phyloP scores from a whole-genome alignment of 2,329 filamentous ascomycete species.

The Sclerotinia borealis region DNA sequence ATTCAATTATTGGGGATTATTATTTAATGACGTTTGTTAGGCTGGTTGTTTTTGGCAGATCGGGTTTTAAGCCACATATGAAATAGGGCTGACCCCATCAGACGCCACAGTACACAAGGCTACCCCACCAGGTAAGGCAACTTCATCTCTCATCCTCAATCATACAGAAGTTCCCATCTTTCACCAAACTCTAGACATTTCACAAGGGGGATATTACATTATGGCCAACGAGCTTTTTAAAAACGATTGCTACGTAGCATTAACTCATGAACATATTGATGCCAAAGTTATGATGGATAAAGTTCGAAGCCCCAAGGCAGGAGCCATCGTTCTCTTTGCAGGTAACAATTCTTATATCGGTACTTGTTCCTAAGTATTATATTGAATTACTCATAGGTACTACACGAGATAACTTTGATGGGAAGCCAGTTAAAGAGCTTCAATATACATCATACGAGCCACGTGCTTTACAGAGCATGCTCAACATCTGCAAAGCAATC shows the following conservation, averaged over 20 bases:
- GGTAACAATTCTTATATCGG: slow-evolving; percentile 40
- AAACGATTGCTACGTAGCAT: slow-evolving; percentile 56
- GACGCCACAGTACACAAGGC: neutral
- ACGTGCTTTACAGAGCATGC: slow-evolving; percentile 63
- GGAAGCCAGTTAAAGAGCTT: slow-evolving; percentile 66
- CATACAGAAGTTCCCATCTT: no score
- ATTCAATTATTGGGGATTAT: neutral
- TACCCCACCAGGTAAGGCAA: neutral
- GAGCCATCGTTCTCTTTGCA: slow-evolving; percentile 71
- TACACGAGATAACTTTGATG: slow-evolving; percentile 68
- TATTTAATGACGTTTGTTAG: neutral
- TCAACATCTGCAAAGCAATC: slow-evolving; percentile 54
- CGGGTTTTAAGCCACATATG: neutral
- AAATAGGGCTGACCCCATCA: neutral
- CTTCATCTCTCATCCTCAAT: neutral
- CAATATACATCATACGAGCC: slow-evolving; percentile 70
- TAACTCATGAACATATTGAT: slow-evolving; percentile 59
- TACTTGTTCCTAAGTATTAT: neutral
- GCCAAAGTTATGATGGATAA: slow-evolving; percentile 52
- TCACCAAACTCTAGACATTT: neutral
- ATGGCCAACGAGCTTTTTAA: slow-evolving; percentile 40
- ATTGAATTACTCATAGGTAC: slow-evolving; percentile 48
- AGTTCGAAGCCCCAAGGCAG: slow-evolving; percentile 67
- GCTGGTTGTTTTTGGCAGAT: neutral
- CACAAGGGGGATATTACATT: neutral